These are phyloP conservation scores for Solanum megistacrolobum DNA, from an alignment of 257 asterid species.

Conservation along the genomic window DNA sequence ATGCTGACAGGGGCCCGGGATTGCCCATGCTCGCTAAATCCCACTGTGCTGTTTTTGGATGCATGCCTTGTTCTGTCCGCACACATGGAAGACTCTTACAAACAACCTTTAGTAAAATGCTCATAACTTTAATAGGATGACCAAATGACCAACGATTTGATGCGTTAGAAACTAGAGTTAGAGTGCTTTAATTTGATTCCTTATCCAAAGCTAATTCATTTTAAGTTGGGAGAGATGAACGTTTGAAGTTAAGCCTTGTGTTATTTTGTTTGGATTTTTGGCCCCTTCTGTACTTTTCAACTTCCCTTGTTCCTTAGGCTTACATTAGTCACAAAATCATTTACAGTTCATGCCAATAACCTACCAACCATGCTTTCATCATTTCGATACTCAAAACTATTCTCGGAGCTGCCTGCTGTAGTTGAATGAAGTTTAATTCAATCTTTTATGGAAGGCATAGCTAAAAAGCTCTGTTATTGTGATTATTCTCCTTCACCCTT, in stretches of 20 bases:
- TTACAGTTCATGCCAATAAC: neutral
- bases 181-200: neutral
- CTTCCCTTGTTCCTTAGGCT: neutral
- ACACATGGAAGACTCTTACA: neutral
- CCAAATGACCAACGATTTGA: neutral
- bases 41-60: neutral
- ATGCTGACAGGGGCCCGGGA: neutral
- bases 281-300: neutral
- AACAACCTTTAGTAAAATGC: neutral
- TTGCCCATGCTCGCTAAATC: neutral
- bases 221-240: neutral
- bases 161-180: neutral
- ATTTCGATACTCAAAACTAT: neutral
- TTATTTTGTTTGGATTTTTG: neutral
- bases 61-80: neutral
- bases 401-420: neutral
- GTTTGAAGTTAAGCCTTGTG: neutral
- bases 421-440: neutral
- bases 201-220: neutral
- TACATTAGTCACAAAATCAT: neutral
- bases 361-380: neutral
- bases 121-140: neutral
- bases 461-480: neutral
- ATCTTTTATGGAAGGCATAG: neutral
- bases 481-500: neutral